Percentiles rank a stretch among this genome's conserved stretches.
phyloP scores from a whole-genome alignment of 1,284 basidiomycete genomes.

The Paramarasmius palmivorus region DNA sequence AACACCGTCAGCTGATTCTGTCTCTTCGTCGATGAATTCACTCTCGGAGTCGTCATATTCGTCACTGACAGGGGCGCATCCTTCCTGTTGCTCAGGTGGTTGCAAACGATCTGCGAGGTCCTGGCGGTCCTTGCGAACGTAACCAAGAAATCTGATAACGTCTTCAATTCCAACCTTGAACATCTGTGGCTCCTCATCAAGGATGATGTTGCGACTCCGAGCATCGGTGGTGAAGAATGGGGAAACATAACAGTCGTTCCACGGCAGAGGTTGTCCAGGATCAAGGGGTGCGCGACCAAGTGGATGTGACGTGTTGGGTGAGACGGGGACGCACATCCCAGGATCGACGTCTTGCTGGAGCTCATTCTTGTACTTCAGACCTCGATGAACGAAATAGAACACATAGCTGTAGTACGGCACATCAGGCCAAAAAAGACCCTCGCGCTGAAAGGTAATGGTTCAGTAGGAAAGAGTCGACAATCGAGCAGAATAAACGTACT shows the following conservation, averaged over 20 bases:
- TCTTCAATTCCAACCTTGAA: not conserved
- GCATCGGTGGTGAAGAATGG: not conserved
- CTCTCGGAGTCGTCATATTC: too few species aligned
- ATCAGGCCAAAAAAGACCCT: not conserved
- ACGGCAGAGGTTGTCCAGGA: not conserved
- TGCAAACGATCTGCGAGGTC: too few species aligned
- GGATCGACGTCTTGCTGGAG: not conserved
- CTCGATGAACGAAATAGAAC: not conserved
- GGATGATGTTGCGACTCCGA: not conserved
- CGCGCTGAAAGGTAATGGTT: not conserved
- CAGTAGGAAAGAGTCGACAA: not conserved
- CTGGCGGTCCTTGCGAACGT: not conserved
- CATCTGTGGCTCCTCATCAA: not conserved
- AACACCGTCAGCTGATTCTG: too few species aligned
- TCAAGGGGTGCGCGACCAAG: not conserved
- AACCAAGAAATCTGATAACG: not conserved
- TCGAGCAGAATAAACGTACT: not conserved
- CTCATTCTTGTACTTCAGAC: not conserved
- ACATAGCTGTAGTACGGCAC: not conserved
- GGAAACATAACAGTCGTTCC: not conserved
- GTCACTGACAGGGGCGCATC: too few species aligned
- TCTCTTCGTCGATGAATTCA: too few species aligned
- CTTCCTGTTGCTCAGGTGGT: too few species aligned
- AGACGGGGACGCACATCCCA: not conserved
- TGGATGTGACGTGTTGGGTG: not conserved